Evolutionary conservation across 2,329 filamentous ascomycete species (phyloP).

Genomic region (Scytalidium sp.): DNA sequence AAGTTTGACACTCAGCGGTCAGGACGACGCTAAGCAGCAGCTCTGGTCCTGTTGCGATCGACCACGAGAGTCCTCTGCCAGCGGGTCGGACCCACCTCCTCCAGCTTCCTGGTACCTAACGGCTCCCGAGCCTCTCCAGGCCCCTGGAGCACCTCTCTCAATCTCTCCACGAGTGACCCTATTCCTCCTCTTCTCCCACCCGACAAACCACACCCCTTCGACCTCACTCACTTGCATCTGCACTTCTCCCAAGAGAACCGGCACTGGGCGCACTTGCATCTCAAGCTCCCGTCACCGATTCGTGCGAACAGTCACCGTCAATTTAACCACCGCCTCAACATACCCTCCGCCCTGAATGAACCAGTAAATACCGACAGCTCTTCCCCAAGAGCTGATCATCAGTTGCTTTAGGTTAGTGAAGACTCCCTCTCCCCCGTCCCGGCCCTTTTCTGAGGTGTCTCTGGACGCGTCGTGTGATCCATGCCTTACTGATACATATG

Average conservation of each 20-base stretch:
- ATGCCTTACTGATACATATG: slow-evolving; percentile 2
- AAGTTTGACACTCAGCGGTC: slow-evolving; percentile 1
- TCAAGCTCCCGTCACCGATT: slow-evolving; percentile 2
- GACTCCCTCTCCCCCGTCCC: not conserved
- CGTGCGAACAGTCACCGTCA: not conserved
- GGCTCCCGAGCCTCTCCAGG: not conserved
- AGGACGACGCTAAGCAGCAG: slow-evolving; percentile 14
- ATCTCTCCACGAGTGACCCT: slow-evolving; percentile 12
- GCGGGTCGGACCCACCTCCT: slow-evolving; percentile 23
- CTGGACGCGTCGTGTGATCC: not conserved
- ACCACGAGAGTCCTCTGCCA: slow-evolving; percentile 17
- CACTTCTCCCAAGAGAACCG: slow-evolving; percentile 10
- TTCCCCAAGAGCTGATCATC: slow-evolving; percentile 24
- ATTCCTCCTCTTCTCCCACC: slow-evolving; percentile 10
- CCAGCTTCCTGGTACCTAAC: slow-evolving; percentile 22
- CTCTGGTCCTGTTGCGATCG: slow-evolving; percentile 22
- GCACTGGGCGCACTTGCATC: slow-evolving; percentile 7
- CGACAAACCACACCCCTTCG: slow-evolving; percentile 6
- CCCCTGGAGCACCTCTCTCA: slow-evolving; percentile 8
- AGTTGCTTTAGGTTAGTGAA: slow-evolving; percentile 16
- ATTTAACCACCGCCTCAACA: slow-evolving; percentile 1
- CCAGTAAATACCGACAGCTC: slow-evolving; percentile 26
- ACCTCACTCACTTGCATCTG: slow-evolving; percentile 13
- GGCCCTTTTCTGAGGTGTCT: not conserved
- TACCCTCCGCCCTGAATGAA: slow-evolving; percentile 25